phyloP scores from a whole-genome alignment of 2,329 filamentous ascomycete genomes.

The Fusarium albidum region DNA sequence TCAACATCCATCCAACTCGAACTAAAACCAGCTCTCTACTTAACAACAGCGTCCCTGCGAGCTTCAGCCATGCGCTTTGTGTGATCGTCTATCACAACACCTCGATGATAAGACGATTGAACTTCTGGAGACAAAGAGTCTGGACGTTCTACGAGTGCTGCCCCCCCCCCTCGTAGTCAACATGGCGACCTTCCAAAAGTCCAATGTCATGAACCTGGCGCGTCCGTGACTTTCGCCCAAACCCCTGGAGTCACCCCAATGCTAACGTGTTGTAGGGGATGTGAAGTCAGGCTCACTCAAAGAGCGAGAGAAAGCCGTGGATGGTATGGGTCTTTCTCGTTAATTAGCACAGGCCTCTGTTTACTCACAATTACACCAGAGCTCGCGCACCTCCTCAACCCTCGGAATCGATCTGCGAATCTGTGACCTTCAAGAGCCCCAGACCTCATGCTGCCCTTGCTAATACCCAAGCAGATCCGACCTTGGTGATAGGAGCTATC shows the following conservation, averaged over 20 bases:
- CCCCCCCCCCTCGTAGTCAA: conserved; percentile 17
- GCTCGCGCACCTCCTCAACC: conserved; percentile 49
- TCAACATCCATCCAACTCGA: conserved; percentile 7
- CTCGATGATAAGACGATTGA: conserved; percentile 1
- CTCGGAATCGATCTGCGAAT: conserved; percentile 46
- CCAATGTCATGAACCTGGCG: conserved; percentile 47
- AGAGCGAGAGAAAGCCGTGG: conserved; percentile 51
- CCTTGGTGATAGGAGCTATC: conserved; percentile 80
- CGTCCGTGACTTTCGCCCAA: conserved; percentile 38
- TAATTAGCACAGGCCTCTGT: background rate
- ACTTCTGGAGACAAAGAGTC: conserved; percentile 8
- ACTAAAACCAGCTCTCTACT: background rate
- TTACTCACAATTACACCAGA: conserved; percentile 40
- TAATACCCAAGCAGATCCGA: conserved; percentile 42
- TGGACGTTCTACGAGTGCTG: conserved; percentile 2
- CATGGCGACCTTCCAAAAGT: conserved; percentile 46
- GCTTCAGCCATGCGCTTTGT: conserved; percentile 8
- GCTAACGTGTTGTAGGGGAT: conserved; percentile 40
- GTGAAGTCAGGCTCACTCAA: conserved; percentile 47
- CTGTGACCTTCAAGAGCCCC: conserved; percentile 41
- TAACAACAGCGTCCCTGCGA: conserved; percentile 8
- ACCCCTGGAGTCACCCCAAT: background rate
- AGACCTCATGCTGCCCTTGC: background rate
- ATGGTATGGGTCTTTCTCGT: conserved; percentile 44
- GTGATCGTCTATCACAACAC: background rate